Percentiles rank a stretch among this genome's conserved stretches.
Conservation (phyloP, 2,329 filamentous ascomycete genomes). For the Fusarium sp. region DNA sequence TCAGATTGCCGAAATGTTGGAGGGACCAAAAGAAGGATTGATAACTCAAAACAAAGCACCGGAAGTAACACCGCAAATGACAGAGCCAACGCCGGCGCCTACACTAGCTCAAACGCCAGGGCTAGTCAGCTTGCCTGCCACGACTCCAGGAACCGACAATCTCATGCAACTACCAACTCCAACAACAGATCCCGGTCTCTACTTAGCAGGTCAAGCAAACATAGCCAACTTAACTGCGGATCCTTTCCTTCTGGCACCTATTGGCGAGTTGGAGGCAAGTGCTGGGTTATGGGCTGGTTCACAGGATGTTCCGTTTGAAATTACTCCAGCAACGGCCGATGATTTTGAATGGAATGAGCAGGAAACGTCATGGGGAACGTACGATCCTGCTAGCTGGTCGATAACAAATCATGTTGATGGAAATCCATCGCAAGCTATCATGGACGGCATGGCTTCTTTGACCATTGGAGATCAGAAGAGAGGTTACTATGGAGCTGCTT, state of each 20-base stretch:
- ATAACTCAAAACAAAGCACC: neutral
- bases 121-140: slow-evolving; percentile 13
- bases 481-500: slow-evolving; percentile 31
- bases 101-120: slow-evolving; percentile 5
- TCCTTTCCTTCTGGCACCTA: slow-evolving; percentile 18
- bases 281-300: slow-evolving; percentile 7
- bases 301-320: slow-evolving; percentile 4
- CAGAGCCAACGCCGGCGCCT: slow-evolving; percentile 6
- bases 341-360: slow-evolving; percentile 34
- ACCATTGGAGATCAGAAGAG: slow-evolving; percentile 29
- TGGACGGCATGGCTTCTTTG: slow-evolving; percentile 32
- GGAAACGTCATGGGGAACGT: slow-evolving; percentile 26
- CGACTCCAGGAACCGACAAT: slow-evolving; percentile 11
- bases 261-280: slow-evolving; percentile 15
- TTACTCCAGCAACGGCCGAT: slow-evolving; percentile 7
- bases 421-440: slow-evolving; percentile 25
- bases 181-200: slow-evolving; percentile 5
- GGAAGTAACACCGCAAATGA: neutral
- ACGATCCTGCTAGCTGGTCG: slow-evolving; percentile 21
- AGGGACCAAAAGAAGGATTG: slow-evolving; percentile 22
- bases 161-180: slow-evolving; percentile 19
- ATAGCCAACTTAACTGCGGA: slow-evolving; percentile 11
- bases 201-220: slow-evolving; percentile 7
- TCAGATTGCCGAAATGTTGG: slow-evolving; percentile 34
- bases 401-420: slow-evolving; percentile 24